Evolutionary conservation across 768 basidiomycete species (phyloP), one percentile per base, ranked within the genome.

Genomic region (Russula olivacea): DNA sequence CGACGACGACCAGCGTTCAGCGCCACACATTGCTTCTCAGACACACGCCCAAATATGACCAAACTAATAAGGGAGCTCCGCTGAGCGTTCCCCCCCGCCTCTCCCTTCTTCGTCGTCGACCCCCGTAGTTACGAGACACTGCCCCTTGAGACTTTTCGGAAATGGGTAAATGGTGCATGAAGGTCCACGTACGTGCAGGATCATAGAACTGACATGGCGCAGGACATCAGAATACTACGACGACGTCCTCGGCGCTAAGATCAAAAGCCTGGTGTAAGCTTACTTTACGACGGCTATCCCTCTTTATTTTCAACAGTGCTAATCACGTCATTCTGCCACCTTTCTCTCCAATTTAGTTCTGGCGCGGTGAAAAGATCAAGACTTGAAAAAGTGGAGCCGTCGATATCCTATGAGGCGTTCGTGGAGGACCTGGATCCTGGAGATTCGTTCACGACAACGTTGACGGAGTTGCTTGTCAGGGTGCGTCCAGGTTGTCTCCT

Each of bases 401-500:
- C 75, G 45, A 89, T 91, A 65, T 84, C 78, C 58, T 91, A 88
- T 70, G 86, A 91, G 72, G 74, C 80, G 32, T 91, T 92, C 66
- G 86, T 91, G 21, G 81, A 86, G 67, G 87, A 89, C 32, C 76
- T 92, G 54, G 89, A 91, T 70, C 80, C 80, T 25, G 89, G 89
- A 17, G 90, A 92, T 71, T 85, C 88, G 0, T 91, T 92, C 73
- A 91, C 89, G 0, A 82, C 89, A 5, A 81, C 86, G 0, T 71
- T 92, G 55, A 75, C 91, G 61, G 89, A 91, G 63, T 81, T 88
- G 53, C 78, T 92, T 50, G 90, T 91, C 70, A 88, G 87, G 76
- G 90, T 91, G 69, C 72, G 82, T 71, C 30, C 4, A 43, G 40
- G 49, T 52, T 53, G 17, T 51, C 47, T 32, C 5, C 19, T 11